These are phyloP conservation scores for Arachis hypogaea DNA, from an alignment of 306 rosid species.

Conservation along the genomic window DNA sequence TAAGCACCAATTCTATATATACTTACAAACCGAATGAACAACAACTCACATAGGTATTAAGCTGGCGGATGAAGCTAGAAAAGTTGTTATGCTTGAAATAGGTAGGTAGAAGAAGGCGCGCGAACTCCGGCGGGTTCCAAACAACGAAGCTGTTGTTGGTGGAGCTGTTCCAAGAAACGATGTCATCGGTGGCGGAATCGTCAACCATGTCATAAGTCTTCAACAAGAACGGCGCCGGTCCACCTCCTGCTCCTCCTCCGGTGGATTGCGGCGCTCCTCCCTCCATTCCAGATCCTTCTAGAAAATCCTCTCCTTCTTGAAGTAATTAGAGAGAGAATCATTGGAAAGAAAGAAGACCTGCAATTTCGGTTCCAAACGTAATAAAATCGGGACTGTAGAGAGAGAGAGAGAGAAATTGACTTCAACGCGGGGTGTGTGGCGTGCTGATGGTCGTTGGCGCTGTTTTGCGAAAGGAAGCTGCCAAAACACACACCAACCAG, in stretches of 20 bases:
- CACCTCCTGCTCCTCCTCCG: conserved; percentile 55
- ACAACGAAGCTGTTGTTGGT: conserved; percentile 77
- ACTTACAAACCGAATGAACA: not conserved
- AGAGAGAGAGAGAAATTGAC: conserved; percentile 28
- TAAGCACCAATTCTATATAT: not conserved
- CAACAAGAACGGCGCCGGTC: conserved; percentile 88
- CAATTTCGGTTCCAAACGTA: not conserved
- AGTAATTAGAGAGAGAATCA: not conserved
- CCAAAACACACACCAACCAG: not conserved
- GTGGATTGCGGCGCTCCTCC: conserved; percentile 42
- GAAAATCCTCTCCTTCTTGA: conserved; percentile 1
- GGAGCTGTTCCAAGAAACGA: conserved; percentile 84
- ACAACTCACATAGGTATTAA: conserved; percentile 86
- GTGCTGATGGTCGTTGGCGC: conserved; percentile 33
- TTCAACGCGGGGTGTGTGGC: conserved; percentile 17
- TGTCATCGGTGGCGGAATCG: conserved; percentile 70
- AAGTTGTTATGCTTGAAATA: conserved; percentile 95
- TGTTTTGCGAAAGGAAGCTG: conserved; percentile 8
- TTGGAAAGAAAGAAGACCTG: not conserved
- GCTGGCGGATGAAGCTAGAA: conserved; percentile 99
- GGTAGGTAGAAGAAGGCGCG: conserved; percentile 80
- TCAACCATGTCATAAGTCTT: conserved; percentile 96
- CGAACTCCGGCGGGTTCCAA: conserved; percentile 92
- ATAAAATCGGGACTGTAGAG: not conserved
- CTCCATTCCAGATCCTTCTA: conserved; percentile 53